Evolutionary conservation across 2,329 filamentous ascomycete species (phyloP).

Genomic region (Didymella glomerata): DNA sequence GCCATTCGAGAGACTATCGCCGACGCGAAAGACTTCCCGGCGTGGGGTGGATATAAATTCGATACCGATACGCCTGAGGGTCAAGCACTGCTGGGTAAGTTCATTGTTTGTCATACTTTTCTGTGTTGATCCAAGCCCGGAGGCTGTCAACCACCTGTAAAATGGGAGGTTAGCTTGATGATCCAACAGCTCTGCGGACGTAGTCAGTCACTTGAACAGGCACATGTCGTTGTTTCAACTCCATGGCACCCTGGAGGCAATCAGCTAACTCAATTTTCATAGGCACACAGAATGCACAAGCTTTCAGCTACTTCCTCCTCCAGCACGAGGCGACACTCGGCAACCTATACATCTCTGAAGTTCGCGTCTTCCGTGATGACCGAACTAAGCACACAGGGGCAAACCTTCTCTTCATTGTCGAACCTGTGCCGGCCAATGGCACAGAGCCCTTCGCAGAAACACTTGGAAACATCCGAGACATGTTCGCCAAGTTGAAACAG

Average conservation of each 20-base stretch:
- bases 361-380: conserved; percentile 3
- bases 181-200: too few species aligned
- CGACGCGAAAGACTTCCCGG: not conserved
- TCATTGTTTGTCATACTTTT: not conserved
- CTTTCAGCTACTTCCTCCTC: conserved; percentile 15
- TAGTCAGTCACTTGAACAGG: too few species aligned
- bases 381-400: not conserved
- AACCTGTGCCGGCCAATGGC: conserved; percentile 5
- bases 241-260: not conserved
- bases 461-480: not conserved
- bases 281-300: conserved; percentile 18
- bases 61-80: conserved; percentile 3
- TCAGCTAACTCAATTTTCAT: not conserved
- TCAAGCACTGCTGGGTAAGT: conserved; percentile 8
- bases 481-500: not conserved
- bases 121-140: not conserved
- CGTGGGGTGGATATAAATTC: conserved; percentile 9
- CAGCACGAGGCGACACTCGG: conserved; percentile 14
- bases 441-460: not conserved
- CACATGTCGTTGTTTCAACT: too few species aligned
- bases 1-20: not conserved
- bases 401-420: conserved; percentile 10
- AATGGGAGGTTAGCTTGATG: too few species aligned
- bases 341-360: conserved; percentile 12
- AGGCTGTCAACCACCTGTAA: not conserved